Base-by-base conservation (phyloP, 2,329 filamentous ascomycete species). In the Pestalotiopsis sp. region DNA sequence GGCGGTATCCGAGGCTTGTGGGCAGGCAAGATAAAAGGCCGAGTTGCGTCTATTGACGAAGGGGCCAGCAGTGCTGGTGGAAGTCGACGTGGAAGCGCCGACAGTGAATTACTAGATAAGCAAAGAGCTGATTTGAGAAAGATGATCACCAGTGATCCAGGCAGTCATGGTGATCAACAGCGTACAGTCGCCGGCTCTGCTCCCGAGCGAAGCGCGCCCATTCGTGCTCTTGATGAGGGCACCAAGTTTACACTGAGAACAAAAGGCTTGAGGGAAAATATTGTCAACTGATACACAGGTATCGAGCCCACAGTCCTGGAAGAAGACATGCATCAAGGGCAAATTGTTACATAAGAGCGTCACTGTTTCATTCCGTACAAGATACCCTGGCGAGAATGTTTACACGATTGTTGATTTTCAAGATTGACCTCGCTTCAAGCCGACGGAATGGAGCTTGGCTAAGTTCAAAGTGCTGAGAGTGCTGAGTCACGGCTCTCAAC, bases 1-100 rank as follows among this genome's bases (percentile, higher is more conserved):
- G 89, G 89, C 13, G 89, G 89, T 11, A 85, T 91, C 0, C 81
- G 88, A 36, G 89, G 89, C 0, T 77, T 91, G 2, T 86, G 87
- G 81, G 82, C 82, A 0, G 86, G 87, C 0, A 79, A 84, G 39
- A 73, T 86, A 36, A 82, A 81, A 52, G 79, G 81, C 20, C 75
- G 79, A 38, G 75, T 69, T 9, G 68, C 31, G 12, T 66, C 63
- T 13, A 72, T 71, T 5, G 80, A 82, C 9, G 82, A 81, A 31
- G 83, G 82, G 61, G 78, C 75, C 1, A 81, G 79, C 66, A 84
- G 81, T 57, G 73, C 79, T 41, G 78, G 76, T 1, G 79, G 78
- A 0, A 79, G 77, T 66, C 73, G 77, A 14, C 72, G 75, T n/a
- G 76, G 76, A 1, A 79, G 77, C 65, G 70, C 74, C 58, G 77